Base-by-base conservation (phyloP, 345 rosid genomes). In the Rhizophora mangle region DNA sequence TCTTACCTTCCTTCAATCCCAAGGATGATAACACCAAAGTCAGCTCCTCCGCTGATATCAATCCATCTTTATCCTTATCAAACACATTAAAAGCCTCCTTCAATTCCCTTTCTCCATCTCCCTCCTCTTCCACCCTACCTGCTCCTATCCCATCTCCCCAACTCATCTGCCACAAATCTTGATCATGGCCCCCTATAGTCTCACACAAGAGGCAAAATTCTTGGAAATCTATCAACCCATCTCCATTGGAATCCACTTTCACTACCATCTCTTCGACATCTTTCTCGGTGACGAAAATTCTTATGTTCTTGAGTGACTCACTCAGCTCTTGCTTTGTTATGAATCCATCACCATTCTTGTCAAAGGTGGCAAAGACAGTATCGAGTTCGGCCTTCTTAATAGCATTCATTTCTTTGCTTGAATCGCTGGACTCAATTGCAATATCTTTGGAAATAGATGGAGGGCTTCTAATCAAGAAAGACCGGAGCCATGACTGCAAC, bases 51-150 rank as follows among this genome's bases (percentile, higher is more conserved):
- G 37, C 76, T 37, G 80, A 72, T n/a, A 77, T 77, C 54, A 68
- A 51, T 54, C 80, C 80, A 39, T 77, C 73, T 59, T 77, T 72
- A 52, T 77, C 65, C 30, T 51, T 63, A 22, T 77, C 80, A 60
- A 77, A 77, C 43, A 72, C 76, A 57, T 77, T 76, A 30, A 77
- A 77, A 51, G 80, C 80, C 15, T 77, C 76, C 53, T 72, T 72
- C 67, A 77, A 72, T 56, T 72, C 53, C 39, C 10, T 66, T 20
- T 72, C 76, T 7, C 29, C 66, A 8, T 29, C 63, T 18, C 54
- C 64, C 0, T 24, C 66, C 8, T 27, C 70, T 1, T 1, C 15
- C 7, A 2, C n/a, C 6, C 9, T 58, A 27, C 62, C 55, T 19
- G 19, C 0, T 15, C 8, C 24, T 52, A 9, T 30, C 73, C 10